phyloP scores from a whole-genome alignment of 805 yeast genomes.

The Metschnikowia santaceciliae region DNA sequence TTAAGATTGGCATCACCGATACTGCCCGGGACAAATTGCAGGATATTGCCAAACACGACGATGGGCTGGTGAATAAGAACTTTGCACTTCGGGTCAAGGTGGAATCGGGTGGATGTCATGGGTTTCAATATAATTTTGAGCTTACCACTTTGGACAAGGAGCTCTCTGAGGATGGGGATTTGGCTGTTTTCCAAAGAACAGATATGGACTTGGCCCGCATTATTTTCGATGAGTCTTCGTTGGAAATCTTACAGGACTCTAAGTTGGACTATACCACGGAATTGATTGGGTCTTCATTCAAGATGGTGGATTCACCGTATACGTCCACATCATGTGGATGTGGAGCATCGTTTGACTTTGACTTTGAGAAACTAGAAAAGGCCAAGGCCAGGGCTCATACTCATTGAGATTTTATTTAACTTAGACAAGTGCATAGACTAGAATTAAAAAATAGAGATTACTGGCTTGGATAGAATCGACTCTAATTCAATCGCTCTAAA shows the following conservation, averaged over 20 bases:
- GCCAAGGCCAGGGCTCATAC: conserved; percentile 11
- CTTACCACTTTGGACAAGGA: conserved; percentile 46
- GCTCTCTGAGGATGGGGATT: conserved; percentile 25
- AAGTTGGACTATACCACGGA: conserved; percentile 87
- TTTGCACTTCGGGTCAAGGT: conserved; percentile 71
- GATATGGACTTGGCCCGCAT: conserved; percentile 54
- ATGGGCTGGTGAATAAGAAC: conserved; percentile 38
- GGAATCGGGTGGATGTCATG: conserved; percentile 98
- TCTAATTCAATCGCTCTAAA: background rate
- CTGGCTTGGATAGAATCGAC: background rate
- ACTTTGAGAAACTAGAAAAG: conserved; percentile 39
- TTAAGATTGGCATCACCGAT: conserved; percentile 44
- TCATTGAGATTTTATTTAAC: background rate
- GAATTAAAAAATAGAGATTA: no score
- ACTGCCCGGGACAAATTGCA: conserved; percentile 52
- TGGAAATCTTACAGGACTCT: conserved; percentile 79
- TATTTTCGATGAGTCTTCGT: conserved; percentile 73
- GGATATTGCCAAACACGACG: conserved; percentile 48
- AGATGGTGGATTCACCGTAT: conserved; percentile 85
- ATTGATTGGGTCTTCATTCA: conserved; percentile 90
- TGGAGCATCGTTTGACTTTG: conserved; percentile 46
- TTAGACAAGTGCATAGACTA: no score
- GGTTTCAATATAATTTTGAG: conserved; percentile 82
- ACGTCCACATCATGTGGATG: conserved; percentile 54
- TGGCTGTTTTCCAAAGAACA: conserved; percentile 59